Base-by-base conservation (phyloP, 2,329 filamentous ascomycete genomes). In the Aspergillus brunneoviolaceus region DNA sequence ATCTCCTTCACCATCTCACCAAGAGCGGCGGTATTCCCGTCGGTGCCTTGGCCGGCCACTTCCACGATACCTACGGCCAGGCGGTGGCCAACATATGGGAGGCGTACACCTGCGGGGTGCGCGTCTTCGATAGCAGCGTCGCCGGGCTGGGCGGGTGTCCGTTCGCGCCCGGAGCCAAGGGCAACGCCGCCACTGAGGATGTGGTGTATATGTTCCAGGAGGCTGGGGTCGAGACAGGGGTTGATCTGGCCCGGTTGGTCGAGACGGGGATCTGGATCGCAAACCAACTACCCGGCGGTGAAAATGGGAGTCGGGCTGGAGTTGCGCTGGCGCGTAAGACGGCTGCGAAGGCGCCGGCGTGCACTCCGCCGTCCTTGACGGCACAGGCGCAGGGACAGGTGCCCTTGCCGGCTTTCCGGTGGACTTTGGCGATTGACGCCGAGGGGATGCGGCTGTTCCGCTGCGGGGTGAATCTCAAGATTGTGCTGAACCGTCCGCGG, bases 61-160 rank as follows among this genome's bases (percentile, higher is more conserved):
- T 96, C 70, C 92, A 96, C 74, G 91, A 96, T 71, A 96, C 92
- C 1, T 94, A 92, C 71, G 91, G 91, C 1, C 89, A 92, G 78
- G 91, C 91, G 1, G 80, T 94, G n/a, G 88, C 92, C 7, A 96
- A 96, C 71, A 88, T 88, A 5, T 86, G 90, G 11, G 87, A 93
- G 0, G 87, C 88, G 42, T 83, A 95, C 31, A 89, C 91, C 71
- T 86, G 90, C 66, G 92, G 92, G 0, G 84, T 96, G 45, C 80
- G 90, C 33, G 90, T 85, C 0, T 95, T 96, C 72, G 92, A 96
- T 70, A 86, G 85, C 64, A 90, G 89, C 56, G 89, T 96, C 1
- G 90, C 86, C 2, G 91, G 92, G 0, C 80, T 96, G 0, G 92
- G 92, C 1, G 92, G 92, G 0, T 96, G 92, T 71, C 92, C 92